Evolutionary conservation across 306 rosid genomes (phyloP), one percentile per base, ranked within the genome.

Genomic region (Castanea crenata): DNA sequence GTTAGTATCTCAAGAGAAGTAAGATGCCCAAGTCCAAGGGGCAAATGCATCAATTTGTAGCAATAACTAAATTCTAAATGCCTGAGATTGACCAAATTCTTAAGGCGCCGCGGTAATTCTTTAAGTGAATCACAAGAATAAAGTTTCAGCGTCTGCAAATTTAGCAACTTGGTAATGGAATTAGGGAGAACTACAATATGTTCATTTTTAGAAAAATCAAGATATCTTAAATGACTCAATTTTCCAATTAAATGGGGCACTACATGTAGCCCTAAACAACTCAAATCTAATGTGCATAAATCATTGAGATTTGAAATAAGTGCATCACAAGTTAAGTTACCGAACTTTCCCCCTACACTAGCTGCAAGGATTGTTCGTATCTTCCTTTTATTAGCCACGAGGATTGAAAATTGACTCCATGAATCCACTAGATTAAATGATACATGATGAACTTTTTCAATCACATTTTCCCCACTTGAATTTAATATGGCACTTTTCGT

Each of bases 161-260:
- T 61, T 11, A 63, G 68, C 55, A 82, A 51, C 62, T 34, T 12
- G 8, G 75, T 72, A 16, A 82, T 82, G 62, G 78, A 82, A 64
- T 35, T 35, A 6, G 41, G 41, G 2, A 35, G 41, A 35, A 38
- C 0, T 38, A 0, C 0, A 38, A 38, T 38, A 1, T 0, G 0
- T 0, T 0, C 0, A 6, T 38, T 38, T 0, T 1, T 0, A 38
- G 44, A 38, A 38, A 38, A 2, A 38, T 38, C 0, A 6, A 38
- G 10, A 7, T 38, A 38, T 38, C 44, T 38, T 38, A 38, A 38
- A 38, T 7, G 44, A 0, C 2, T 38, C 0, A 38, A 38, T 38
- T 38, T 0, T 0, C 44, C 44, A 38, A 38, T 38, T 38, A 10
- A 38, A 6, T 6, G 44, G 0, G 10, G 3, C 44, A 38, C 44